These are phyloP conservation scores for Citrus australasica DNA, from an alignment of 345 rosid genomes.

Conservation along the genomic window DNA sequence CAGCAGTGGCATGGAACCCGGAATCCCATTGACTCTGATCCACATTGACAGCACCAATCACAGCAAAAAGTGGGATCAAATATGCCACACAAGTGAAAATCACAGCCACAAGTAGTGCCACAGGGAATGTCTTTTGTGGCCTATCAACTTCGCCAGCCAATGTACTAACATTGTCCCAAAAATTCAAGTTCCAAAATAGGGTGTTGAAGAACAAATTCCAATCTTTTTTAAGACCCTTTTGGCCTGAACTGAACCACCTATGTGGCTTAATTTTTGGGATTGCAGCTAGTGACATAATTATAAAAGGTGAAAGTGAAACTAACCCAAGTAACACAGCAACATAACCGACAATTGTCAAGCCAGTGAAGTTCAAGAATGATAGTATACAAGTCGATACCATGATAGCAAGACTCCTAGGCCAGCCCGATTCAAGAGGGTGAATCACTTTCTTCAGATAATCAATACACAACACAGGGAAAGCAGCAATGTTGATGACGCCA, in stretches of 20 bases:
- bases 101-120: constrained; percentile 47
- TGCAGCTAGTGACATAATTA: constrained; percentile 38
- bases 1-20: constrained; percentile 55
- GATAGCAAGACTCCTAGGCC: constrained; percentile 35
- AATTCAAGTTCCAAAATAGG: constrained; percentile 74
- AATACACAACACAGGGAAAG: constrained; percentile 47
- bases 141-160: constrained; percentile 60
- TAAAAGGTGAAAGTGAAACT: constrained; percentile 53
- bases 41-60: constrained; percentile 55
- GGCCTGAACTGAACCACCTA: constrained; percentile 59
- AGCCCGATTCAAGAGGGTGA: constrained; percentile 33
- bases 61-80: constrained; percentile 58
- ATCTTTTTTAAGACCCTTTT: constrained; percentile 48
- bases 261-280: constrained; percentile 49
- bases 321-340: constrained; percentile 45
- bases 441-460: constrained; percentile 43
- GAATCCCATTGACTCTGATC: constrained; percentile 61
- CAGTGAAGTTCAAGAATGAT: constrained; percentile 50
- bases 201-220: constrained; percentile 69
- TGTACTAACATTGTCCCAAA: constrained; percentile 66
- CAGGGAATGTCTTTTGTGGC: constrained; percentile 50
- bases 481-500: constrained; percentile 57
- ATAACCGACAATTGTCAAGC: constrained; percentile 52
- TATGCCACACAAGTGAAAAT: constrained; percentile 51
- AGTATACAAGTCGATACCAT: constrained; percentile 32